A percentile compares a stretch with the other conserved stretches of the same genome.
These are phyloP conservation scores for Arachnomyces sp. DNA, from an alignment of 2,329 filamentous ascomycete genomes.

Conservation along the genomic window DNA sequence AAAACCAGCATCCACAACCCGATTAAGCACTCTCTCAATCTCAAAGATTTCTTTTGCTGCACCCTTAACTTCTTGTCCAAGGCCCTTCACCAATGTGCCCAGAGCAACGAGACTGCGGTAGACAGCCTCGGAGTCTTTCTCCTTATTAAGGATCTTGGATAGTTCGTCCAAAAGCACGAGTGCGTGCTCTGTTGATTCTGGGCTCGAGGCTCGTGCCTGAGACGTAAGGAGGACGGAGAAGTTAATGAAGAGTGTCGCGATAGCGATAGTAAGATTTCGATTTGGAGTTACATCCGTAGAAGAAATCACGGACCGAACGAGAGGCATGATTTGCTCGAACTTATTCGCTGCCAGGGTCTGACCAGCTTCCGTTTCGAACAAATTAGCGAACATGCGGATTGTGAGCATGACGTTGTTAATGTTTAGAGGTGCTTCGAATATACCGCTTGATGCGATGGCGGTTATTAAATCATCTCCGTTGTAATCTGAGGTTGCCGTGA, in stretches of 20 bases:
- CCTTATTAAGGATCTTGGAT: conserved; percentile 54
- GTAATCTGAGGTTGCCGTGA: conserved; percentile 55
- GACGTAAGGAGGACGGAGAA: conserved; percentile 64
- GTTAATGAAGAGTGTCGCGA: conserved; percentile 78
- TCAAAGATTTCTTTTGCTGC: conserved; percentile 53
- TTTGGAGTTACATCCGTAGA: conserved; percentile 49
- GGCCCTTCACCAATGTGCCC: conserved; percentile 61
- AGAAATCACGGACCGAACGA: conserved; percentile 57
- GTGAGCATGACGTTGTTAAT: conserved; percentile 85
- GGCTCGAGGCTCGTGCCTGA: conserved; percentile 29
- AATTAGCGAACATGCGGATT: conserved; percentile 70
- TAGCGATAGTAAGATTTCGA: conserved; percentile 73
- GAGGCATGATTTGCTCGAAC: conserved; percentile 54
- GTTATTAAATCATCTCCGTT: conserved; percentile 52
- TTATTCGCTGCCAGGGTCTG: conserved; percentile 54
- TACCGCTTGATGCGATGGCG: conserved; percentile 50
- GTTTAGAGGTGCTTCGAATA: conserved; percentile 54
- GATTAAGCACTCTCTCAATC: conserved; percentile 40
- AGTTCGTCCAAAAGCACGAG: conserved; percentile 55
- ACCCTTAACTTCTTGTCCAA: conserved; percentile 53
- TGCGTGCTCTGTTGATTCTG: conserved; percentile 40
- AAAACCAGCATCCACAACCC: conserved; percentile 40
- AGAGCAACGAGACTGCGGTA: conserved; percentile 76
- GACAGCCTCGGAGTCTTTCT: conserved; percentile 71
- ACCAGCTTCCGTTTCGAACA: conserved; percentile 70